phyloP scores from a whole-genome alignment of 139 green algal species.

The Tetradesmus obliquus region DNA sequence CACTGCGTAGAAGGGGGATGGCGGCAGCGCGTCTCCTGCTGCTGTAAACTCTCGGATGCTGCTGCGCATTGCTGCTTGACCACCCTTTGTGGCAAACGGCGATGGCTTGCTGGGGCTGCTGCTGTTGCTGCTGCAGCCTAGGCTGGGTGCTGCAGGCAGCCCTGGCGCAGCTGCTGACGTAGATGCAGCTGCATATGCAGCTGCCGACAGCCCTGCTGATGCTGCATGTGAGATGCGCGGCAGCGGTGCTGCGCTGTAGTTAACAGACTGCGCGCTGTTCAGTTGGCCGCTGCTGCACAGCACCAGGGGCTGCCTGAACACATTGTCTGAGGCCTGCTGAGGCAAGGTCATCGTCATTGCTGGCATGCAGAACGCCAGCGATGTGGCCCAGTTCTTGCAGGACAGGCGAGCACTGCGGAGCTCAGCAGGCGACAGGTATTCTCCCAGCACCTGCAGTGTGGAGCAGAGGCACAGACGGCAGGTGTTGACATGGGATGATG shows the following conservation, averaged over 20 bases:
- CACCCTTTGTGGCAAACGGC: constrained; percentile 4
- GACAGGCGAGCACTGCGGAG: constrained; percentile 5
- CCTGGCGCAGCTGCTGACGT: background rate
- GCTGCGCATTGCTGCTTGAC: background rate
- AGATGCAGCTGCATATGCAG: background rate
- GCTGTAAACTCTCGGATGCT: background rate
- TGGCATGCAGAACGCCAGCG: constrained; percentile 28
- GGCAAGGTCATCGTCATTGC: constrained; percentile 4
- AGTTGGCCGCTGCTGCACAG: constrained; percentile 13
- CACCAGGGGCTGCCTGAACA: constrained; percentile 32
- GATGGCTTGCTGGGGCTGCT: background rate
- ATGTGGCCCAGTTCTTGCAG: constrained; percentile 31
- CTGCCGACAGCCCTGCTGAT: background rate
- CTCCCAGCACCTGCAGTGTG: constrained; percentile 9
- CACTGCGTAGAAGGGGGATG: background rate
- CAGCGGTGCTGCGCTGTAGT: background rate
- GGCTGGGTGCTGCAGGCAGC: background rate
- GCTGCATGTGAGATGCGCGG: background rate
- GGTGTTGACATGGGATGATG: background rate
- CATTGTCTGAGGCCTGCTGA: background rate
- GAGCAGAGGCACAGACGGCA: background rate
- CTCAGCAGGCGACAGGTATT: background rate
- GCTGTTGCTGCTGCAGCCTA: constrained; percentile 1
- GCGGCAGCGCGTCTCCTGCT: background rate
- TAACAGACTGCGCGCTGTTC: constrained; percentile 3